Evolutionary conservation across 805 yeast genomes (phyloP), one percentile per base, ranked within the genome.

Genomic region (Debaryomyces tyrocola): DNA sequence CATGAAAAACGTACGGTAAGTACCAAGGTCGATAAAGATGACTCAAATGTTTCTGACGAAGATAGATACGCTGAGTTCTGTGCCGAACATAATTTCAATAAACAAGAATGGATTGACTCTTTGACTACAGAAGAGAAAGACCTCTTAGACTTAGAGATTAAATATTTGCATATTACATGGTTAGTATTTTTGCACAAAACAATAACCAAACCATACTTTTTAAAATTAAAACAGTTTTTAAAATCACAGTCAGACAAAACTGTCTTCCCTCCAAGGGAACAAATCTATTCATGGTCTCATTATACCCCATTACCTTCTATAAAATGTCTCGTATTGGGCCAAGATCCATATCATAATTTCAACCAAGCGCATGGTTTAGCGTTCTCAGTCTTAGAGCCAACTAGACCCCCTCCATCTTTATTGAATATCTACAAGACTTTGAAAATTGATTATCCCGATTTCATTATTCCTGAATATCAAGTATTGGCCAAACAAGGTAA

Each of bases 361-460:
- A 87, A 87, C 62, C 99, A 94, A 64, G 99, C 99, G 0, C 99
- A 94, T 60, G 99, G 99, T 0, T 70, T 94, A 24, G 98, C 99
- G 3, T 94, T 94, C 56, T 87, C 95, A 17, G 98, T 94, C 1
- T 76, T 82, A 46, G 85, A 87, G 28, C 96, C 96, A 1, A 73
- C 79, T 0, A 84, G 90, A 0, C 81, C 82, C 1, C 86, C 94
- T 1, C 98, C 99, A 0, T 90, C 97, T 1, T 71, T 94, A 47
- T 74, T 80, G 41, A 94, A 94, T 61, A 94, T 94, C 46, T 94
- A 85, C 72, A 92, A 90, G 59, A 84, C 89, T 15, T 66, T 94
- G 11, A 67, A 74, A 43, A 74, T 69, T 28, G 76, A 73, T 53
- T 92, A 84, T 56, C 87, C 95, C 0, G 82, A 82, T 10, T 91